Conservation (phyloP, 106 monocot species). For the Vanilla planifolia region DNA sequence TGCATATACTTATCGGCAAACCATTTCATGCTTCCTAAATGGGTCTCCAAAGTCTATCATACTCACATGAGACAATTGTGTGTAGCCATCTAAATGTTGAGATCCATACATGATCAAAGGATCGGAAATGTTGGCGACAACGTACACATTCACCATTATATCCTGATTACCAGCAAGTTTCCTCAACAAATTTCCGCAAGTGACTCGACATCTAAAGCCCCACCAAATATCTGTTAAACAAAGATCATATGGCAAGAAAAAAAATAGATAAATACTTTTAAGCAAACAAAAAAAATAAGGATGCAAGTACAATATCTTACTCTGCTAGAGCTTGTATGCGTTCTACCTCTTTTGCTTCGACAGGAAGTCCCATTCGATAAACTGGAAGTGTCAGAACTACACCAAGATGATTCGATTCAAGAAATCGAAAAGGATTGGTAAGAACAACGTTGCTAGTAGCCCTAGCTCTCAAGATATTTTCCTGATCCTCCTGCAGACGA, state of each 20-base stretch:
- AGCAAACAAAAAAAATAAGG: background rate
- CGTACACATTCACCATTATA: conserved; percentile 88
- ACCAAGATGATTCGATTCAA: conserved; percentile 80
- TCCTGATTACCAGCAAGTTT: conserved; percentile 92
- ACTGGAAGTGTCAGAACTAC: conserved; percentile 88
- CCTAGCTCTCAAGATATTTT: conserved; percentile 82
- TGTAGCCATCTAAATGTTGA: conserved; percentile 47
- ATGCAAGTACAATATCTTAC: conserved; percentile 28
- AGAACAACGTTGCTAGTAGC: conserved; percentile 88
- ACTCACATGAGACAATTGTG: conserved; percentile 46
- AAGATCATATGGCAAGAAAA: background rate
- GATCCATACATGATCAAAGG: conserved; percentile 96
- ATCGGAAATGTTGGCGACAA: conserved; percentile 74
- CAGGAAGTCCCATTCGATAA: conserved; percentile 39
- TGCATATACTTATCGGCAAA: conserved; percentile 52
- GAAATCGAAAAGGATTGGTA: conserved; percentile 71
- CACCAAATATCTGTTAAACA: conserved; percentile 72
- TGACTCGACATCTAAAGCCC: conserved; percentile 96
- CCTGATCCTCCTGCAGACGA: conserved; percentile 72
- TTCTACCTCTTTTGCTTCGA: conserved; percentile 48
- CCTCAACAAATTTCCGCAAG: conserved; percentile 89
- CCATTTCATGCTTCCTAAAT: conserved; percentile 87
- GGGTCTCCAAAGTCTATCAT: conserved; percentile 97
- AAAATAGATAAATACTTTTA: background rate
- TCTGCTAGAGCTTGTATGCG: conserved; percentile 76